Evolutionary conservation across 148 eudicot genomes (phyloP).

Genomic region (Arctostaphylos glauca): DNA sequence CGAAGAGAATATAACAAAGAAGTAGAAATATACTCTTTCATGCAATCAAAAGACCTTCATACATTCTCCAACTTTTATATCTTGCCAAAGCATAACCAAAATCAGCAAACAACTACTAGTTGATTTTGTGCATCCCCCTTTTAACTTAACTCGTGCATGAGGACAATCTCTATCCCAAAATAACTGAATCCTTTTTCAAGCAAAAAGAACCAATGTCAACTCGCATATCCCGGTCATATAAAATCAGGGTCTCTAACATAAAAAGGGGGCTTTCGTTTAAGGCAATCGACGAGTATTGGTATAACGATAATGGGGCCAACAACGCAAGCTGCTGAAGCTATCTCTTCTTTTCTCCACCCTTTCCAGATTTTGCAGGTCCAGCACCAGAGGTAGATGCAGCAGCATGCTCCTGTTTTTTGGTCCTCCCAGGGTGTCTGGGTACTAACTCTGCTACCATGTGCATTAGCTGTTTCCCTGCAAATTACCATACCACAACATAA

Average conservation of each 20-base stretch:
- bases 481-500: neutral
- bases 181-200: neutral
- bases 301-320: neutral
- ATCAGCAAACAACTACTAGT: neutral
- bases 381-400: constrained; percentile 23
- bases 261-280: neutral
- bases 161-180: neutral
- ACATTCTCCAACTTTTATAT: too few species aligned
- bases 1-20: neutral
- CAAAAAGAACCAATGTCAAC: neutral
- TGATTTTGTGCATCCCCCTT: neutral
- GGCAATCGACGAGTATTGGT: neutral
- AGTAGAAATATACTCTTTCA: neutral
- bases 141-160: neutral
- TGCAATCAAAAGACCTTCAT: neutral
- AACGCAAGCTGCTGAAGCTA: neutral
- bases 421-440: constrained; percentile 69
- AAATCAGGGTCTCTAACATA: neutral
- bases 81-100: too few species aligned
- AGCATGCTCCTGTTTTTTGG: constrained; percentile 64
- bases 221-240: neutral
- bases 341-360: constrained; percentile 34
- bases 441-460: constrained; percentile 65
- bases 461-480: constrained; percentile 56
- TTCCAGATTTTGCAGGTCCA: constrained; percentile 30